Base-by-base conservation (phyloP, 306 rosid genomes). In the Cicer chorassanicum region DNA sequence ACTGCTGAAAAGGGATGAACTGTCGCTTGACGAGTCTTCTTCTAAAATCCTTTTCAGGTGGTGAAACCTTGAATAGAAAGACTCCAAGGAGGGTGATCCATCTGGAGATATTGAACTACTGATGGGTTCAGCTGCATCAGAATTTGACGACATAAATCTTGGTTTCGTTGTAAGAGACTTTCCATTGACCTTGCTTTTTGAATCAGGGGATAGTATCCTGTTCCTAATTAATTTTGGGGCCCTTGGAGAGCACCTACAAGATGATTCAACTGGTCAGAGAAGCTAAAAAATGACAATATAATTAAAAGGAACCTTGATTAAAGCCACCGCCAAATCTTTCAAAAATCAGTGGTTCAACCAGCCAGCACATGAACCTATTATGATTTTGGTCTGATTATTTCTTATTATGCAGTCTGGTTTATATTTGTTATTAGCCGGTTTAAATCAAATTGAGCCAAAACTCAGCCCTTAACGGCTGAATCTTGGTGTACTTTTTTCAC, bases 21-120 rank as follows among this genome's bases (percentile, higher is more conserved):
- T 88, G 73, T 94, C 98, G 76, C 98, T 94, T 36, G 96, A 90
- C 6, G 95, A 89, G 84, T 92, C 98, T 64, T 92, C 92, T 80
- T 88, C 91, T 12, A 87, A 69, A 83, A 82, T 82, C 85, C 83
- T 81, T 75, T 48, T 88, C 77, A 87, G 39, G 48, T 59, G 89
- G 24, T 80, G 86, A 51, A 75, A 84, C 72, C 62, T 81, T 9
- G 88, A 65, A 70, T 80, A 76, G 75, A 84, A 80, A n/a, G 91
- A 79, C n/a, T 84, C 87, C 24, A 73, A 29, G 76, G 76, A 61
- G 75, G 83, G 61, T 4, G 87, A 79, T 34, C 82, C 80, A 40
- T 81, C 80, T 1, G 83, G 74, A 71, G 86, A 60, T 53, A 56
- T 65, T 19, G 84, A 80, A 13, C 76, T 9, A 1, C 81, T 5